A percentile compares a stretch with the other conserved stretches of the same genome.
Evolutionary conservation across 257 asterid species (phyloP).

Genomic region (Nemophila menziesii): DNA sequence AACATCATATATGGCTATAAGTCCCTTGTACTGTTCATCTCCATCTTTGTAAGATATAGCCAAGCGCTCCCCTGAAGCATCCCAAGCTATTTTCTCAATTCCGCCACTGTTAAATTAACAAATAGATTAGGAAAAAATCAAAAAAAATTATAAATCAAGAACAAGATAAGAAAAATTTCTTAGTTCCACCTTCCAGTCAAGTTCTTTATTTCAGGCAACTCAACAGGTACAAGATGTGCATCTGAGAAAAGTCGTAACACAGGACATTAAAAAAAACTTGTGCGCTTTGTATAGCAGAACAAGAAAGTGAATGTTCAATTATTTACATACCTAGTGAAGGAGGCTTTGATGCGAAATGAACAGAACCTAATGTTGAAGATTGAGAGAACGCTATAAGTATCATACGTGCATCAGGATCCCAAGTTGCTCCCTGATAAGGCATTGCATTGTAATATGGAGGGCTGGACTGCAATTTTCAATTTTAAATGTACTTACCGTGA

Average conservation of each 20-base stretch:
- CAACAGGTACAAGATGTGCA: constrained; percentile 94
- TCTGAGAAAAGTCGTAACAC: constrained; percentile 23
- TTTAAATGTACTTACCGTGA: constrained; percentile 51
- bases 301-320: constrained; percentile 2
- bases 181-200: constrained; percentile 55
- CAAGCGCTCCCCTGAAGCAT: constrained; percentile 92
- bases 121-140: constrained; percentile 1
- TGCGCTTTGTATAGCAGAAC: background rate
- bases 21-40: constrained; percentile 72
- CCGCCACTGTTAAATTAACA: constrained; percentile 33
- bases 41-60: constrained; percentile 82
- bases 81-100: constrained; percentile 94
- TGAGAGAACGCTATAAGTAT: constrained; percentile 47
- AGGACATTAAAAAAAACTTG: background rate
- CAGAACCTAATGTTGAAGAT: constrained; percentile 62
- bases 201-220: constrained; percentile 72
- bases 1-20: constrained; percentile 80
- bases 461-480: background rate
- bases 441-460: constrained; percentile 4
- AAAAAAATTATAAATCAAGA: too few relatives aligned
- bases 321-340: constrained; percentile 69
- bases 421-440: constrained; percentile 63
- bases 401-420: constrained; percentile 97
- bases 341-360: constrained; percentile 90
- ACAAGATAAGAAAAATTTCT: background rate